These are phyloP conservation scores for Pichia sporocuriosa DNA, from an alignment of 805 yeast species.

Conservation along the genomic window DNA sequence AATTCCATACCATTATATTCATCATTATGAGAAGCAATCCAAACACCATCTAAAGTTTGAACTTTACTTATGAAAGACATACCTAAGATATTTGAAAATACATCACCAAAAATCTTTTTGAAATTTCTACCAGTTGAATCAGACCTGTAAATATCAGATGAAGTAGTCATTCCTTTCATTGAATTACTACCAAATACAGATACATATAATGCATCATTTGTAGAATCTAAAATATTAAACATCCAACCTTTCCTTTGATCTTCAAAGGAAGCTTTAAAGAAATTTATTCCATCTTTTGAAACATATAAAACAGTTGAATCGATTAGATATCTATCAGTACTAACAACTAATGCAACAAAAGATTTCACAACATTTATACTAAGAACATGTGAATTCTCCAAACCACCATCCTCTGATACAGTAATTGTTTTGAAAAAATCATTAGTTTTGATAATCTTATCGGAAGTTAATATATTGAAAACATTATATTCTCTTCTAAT, in stretches of 20 bases:
- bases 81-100: conserved; percentile 33
- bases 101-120: conserved; percentile 35
- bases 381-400: conserved; percentile 21
- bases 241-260: conserved; percentile 33
- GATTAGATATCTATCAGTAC: conserved; percentile 36
- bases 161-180: conserved; percentile 3
- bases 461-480: conserved; percentile 34
- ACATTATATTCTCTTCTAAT: conserved; percentile 33
- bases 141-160: conserved; percentile 40
- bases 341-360: conserved; percentile 36
- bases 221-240: conserved; percentile 35
- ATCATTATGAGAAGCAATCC: conserved; percentile 37
- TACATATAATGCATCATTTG: conserved; percentile 35
- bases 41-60: conserved; percentile 52
- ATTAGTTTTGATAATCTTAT: conserved; percentile 31
- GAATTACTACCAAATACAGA: conserved; percentile 29
- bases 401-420: conserved; percentile 9
- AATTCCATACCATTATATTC: conserved; percentile 17
- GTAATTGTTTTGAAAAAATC: conserved; percentile 36
- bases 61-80: conserved; percentile 38
- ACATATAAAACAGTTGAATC: conserved; percentile 36
- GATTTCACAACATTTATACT: conserved; percentile 34
- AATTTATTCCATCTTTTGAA: conserved; percentile 40
- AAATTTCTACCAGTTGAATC: conserved; percentile 55
- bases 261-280: conserved; percentile 35